Evolutionary conservation across 495 filamentous ascomycete species (phyloP).

Genomic region (Penicillium daleae): DNA sequence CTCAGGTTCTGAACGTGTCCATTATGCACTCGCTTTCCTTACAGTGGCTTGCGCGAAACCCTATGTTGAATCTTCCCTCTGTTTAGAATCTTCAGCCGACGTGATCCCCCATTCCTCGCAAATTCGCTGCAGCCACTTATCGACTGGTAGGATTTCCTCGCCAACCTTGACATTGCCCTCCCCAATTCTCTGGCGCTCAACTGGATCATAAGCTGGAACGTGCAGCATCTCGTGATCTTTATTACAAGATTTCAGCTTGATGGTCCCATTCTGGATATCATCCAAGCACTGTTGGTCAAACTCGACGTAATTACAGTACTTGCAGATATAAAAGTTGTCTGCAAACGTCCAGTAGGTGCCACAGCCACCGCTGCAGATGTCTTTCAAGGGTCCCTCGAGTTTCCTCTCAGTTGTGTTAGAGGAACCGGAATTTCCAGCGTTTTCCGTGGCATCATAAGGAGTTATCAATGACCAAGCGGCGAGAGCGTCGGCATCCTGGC

Average conservation of each 20-base stretch:
- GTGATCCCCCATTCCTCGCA: slow-evolving; percentile 10
- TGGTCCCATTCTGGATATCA: slow-evolving; percentile 29
- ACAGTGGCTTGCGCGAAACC: too few species aligned
- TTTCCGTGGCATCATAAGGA: neutral
- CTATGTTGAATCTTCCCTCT: too few species aligned
- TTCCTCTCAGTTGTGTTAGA: too few species aligned
- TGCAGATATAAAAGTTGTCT: slow-evolving; percentile 39
- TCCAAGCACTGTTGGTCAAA: slow-evolving; percentile 36
- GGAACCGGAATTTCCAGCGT: slow-evolving; percentile 6
- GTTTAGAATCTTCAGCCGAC: too few species aligned
- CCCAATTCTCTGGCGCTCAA: slow-evolving; percentile 14
- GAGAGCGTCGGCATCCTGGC: slow-evolving; percentile 19
- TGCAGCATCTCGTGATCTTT: slow-evolving; percentile 42
- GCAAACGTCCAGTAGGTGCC: slow-evolving; percentile 27
- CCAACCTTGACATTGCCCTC: slow-evolving; percentile 35
- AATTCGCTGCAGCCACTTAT: slow-evolving; percentile 36
- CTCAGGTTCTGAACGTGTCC: too few species aligned
- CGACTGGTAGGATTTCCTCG: slow-evolving; percentile 37
- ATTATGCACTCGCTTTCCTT: too few species aligned
- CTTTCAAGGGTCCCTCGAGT: neutral
- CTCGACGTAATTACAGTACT: slow-evolving; percentile 38
- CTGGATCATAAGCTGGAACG: slow-evolving; percentile 39
- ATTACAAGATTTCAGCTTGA: slow-evolving; percentile 35
- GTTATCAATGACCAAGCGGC: slow-evolving; percentile 27
- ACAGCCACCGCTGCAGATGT: slow-evolving; percentile 33